Base-by-base conservation (phyloP, 768 basidiomycete genomes). In the Boletellus sp. region DNA sequence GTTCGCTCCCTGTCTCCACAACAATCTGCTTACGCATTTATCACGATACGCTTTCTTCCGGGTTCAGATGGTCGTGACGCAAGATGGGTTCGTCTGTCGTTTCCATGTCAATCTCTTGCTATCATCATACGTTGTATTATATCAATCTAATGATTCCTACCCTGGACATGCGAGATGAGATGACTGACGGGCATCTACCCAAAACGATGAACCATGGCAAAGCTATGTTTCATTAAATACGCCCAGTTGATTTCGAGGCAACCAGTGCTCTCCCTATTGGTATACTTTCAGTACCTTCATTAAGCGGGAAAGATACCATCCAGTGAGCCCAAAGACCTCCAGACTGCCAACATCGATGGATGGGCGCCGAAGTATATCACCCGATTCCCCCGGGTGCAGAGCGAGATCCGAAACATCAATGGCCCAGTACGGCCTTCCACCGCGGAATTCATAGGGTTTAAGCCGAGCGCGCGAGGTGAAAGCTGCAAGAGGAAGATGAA, bases 271-370 rank as follows among this genome's bases (percentile, higher is more conserved):
- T 16, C 37, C 33, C 47, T 70, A 75, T 52, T 65, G 69, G 61
- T 81, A 78, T 31, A 80, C 70, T 42, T 70, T 67, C 55, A 87
- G 60, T 17, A 68, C 70, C 53, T 72, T 77, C 80, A 88, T 80
- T 57, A 90, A 67, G 42, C 78, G 57, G 40, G 75, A 78, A 46
- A 89, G 72, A 70, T 89, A 91, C 87, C 88, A 90, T 32, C 88
- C 90, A 19, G 90, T 90, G 61, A 91, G 68, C 0, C 90, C 88
- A 87, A 89, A 91, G 23, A 90, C 80, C 60, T 90, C 85, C 15
- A 89, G 65, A 50, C 72, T 71, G 11, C 74, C 78, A 41, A 71
- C 68, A 35, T 63, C 74, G 37, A 76, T 67, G 52, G 78, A 73
- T 44, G 75, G 73, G 45, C 68, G 63, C 34, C 67, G 62, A 35